Conservation (phyloP, 2,329 filamentous ascomycete genomes). For the Aspergillus brasiliensis region DNA sequence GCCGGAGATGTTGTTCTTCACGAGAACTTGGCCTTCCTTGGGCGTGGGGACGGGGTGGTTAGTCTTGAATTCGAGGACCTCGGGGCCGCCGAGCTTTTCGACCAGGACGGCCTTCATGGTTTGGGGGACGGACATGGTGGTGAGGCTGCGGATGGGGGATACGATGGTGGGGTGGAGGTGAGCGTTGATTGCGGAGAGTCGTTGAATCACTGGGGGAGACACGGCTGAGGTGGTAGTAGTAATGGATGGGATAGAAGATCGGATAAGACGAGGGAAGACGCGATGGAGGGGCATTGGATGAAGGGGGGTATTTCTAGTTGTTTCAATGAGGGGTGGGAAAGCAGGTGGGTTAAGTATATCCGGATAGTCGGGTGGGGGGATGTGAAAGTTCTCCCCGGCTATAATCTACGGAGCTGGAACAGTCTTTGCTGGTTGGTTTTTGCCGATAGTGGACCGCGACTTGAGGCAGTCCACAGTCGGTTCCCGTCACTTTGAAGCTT, state of each 20-base stretch:
- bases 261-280: conserved; percentile 1
- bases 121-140: conserved; percentile 55
- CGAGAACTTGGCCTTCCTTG: conserved; percentile 70
- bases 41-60: conserved; percentile 71
- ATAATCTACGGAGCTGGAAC: not conserved
- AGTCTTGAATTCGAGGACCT: conserved; percentile 71
- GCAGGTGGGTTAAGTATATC: not conserved
- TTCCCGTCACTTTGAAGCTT: not conserved
- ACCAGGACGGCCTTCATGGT: conserved; percentile 75
- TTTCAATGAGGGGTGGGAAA: not conserved
- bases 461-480: not conserved
- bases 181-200: conserved; percentile 17
- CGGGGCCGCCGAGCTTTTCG: conserved; percentile 70
- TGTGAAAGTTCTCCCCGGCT: not conserved
- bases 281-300: conserved; percentile 9
- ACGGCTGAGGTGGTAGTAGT: not conserved
- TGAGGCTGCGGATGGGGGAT: conserved; percentile 1
- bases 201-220: not conserved
- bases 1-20: conserved; percentile 78
- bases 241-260: not conserved
- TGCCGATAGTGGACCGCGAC: not conserved
- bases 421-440: not conserved
- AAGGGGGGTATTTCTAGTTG: not conserved
- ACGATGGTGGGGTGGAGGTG: conserved; percentile 8
- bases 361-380: not conserved